phyloP scores from a whole-genome alignment of 78 protist species.

The Dictyostelium firmibasis region DNA sequence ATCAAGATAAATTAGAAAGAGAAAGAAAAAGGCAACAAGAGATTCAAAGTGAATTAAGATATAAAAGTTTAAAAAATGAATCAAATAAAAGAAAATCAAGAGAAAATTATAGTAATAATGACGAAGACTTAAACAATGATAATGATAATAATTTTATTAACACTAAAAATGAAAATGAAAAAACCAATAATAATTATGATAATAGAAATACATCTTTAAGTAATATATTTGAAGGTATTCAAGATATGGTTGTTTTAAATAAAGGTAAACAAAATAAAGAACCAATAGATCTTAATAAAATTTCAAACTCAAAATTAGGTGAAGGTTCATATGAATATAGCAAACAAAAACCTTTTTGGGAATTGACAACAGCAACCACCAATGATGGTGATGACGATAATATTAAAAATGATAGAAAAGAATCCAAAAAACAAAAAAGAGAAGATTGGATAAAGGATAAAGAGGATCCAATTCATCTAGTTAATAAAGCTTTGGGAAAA shows the following conservation, averaged over 20 bases:
- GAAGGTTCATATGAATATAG: background rate
- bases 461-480: slow-evolving; percentile 32
- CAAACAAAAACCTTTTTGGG: slow-evolving; percentile 5
- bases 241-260: background rate
- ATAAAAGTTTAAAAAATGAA: slow-evolving; percentile 5
- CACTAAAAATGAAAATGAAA: background rate
- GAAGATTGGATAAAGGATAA: slow-evolving; percentile 37
- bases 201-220: background rate
- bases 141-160: background rate
- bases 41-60: slow-evolving; percentile 39
- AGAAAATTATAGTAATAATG: background rate
- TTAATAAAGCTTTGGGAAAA: slow-evolving; percentile 20
- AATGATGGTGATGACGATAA: background rate
- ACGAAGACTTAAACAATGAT: background rate
- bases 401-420: background rate
- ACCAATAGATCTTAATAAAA: background rate
- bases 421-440: slow-evolving; percentile 3
- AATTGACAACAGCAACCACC: background rate
- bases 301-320: background rate
- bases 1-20: background rate
- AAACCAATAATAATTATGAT: background rate
- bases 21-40: background rate
- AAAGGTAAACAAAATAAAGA: background rate
- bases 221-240: background rate
- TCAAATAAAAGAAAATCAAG: background rate